phyloP scores from a whole-genome alignment of 495 filamentous ascomycete genomes.

The Hypoxylon fuscum region DNA sequence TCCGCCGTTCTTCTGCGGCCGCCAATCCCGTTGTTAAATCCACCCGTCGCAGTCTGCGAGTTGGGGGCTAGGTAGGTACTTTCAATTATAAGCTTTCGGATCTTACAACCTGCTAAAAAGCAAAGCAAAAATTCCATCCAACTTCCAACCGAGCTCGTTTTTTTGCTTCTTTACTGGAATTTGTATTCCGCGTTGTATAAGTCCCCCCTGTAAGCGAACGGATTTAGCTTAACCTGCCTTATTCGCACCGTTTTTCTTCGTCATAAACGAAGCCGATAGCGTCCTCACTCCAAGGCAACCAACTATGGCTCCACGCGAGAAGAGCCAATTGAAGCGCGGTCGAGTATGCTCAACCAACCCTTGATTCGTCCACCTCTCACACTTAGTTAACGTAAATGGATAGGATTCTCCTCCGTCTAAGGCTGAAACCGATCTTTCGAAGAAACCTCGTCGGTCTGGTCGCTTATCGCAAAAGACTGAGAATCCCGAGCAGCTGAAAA shows the following conservation, averaged over 20 bases:
- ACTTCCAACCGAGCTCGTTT: neutral
- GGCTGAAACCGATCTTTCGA: slow-evolving; percentile 57
- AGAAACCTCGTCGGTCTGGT: slow-evolving; percentile 74
- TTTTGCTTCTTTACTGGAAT: neutral
- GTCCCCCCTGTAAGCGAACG: neutral
- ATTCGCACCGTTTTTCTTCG: neutral
- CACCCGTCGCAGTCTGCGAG: neutral
- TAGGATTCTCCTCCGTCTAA: slow-evolving; percentile 58
- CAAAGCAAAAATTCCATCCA: slow-evolving; percentile 7
- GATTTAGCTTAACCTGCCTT: neutral
- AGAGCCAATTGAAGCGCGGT: slow-evolving; percentile 64
- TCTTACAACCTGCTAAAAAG: slow-evolving; percentile 4
- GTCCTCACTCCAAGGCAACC: slow-evolving; percentile 26
- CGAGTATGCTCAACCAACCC: slow-evolving; percentile 48
- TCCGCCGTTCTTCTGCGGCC: slow-evolving; percentile 1
- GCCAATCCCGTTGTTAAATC: slow-evolving; percentile 7
- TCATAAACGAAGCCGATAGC: slow-evolving; percentile 9
- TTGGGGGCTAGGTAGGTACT: slow-evolving; percentile 18
- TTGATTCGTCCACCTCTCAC: slow-evolving; percentile 40
- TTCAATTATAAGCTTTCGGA: slow-evolving; percentile 12
- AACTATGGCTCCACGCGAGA: slow-evolving; percentile 65
- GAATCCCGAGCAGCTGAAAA: slow-evolving; percentile 59
- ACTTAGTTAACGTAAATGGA: slow-evolving; percentile 29
- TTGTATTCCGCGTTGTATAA: neutral
- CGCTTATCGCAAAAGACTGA: slow-evolving; percentile 61